These are phyloP conservation scores for Ustilago bromivora DNA, from an alignment of 1,284 basidiomycete species.

Conservation along the genomic window DNA sequence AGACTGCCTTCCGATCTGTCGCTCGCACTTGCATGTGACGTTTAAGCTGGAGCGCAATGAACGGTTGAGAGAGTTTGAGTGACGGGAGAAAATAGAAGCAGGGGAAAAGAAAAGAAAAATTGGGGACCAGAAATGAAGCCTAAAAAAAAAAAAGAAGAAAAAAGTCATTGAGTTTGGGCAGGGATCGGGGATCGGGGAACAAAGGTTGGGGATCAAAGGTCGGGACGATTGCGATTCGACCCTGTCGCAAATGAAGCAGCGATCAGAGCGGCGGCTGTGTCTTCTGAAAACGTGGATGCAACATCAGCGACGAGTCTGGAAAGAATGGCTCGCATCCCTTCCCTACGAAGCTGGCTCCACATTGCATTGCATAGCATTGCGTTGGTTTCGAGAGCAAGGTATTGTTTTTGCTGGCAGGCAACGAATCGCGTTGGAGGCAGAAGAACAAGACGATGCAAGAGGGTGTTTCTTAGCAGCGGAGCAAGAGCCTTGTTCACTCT, in stretches of 20 bases:
- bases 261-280: background rate
- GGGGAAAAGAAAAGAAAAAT: background rate
- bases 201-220: background rate
- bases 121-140: background rate
- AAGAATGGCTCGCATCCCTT: too few species aligned
- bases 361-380: conserved; percentile 1
- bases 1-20: background rate
- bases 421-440: background rate
- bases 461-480: conserved; percentile 1
- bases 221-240: background rate
- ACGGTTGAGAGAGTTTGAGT: background rate
- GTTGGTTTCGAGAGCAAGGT: background rate
- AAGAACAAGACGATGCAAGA: background rate
- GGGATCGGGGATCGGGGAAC: background rate
- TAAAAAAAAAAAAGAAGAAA: background rate
- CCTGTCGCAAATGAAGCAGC: background rate
- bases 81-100: background rate
- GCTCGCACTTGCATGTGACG: background rate
- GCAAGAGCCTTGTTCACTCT: background rate
- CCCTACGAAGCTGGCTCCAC: background rate
- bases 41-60: background rate
- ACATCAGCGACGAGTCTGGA: too few species aligned
- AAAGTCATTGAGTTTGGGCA: background rate
- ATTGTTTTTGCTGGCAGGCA: conserved; percentile 3
- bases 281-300: too few species aligned